Evolutionary conservation across 1,284 basidiomycete species (phyloP).

Genomic region (Rhodofomes roseus): DNA sequence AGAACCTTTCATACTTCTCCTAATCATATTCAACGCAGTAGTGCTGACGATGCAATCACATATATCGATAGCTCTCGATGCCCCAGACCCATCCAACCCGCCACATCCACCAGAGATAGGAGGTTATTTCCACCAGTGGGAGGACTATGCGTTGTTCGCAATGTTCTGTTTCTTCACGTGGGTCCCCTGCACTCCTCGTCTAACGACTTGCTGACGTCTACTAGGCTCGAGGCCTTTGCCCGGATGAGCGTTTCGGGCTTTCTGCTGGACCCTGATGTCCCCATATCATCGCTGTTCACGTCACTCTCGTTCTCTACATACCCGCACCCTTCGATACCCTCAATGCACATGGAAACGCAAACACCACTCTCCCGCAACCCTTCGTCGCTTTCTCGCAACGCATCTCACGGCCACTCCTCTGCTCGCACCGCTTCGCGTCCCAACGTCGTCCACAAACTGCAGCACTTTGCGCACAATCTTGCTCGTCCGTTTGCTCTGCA

Average conservation of each 20-base stretch:
- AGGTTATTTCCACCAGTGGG: slow-evolving; percentile 87
- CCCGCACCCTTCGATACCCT: slow-evolving; percentile 27
- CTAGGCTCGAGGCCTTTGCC: slow-evolving; percentile 81
- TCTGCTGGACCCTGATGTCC: slow-evolving; percentile 83
- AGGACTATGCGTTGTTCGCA: slow-evolving; percentile 80
- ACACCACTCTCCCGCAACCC: slow-evolving; percentile 23
- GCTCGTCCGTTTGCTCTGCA: slow-evolving; percentile 42
- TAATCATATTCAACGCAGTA: slow-evolving; percentile 85
- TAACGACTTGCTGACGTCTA: neutral
- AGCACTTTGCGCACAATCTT: slow-evolving; percentile 34
- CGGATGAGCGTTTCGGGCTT: slow-evolving; percentile 92
- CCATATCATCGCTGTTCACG: slow-evolving; percentile 50
- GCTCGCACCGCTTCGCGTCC: slow-evolving; percentile 28
- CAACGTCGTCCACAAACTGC: slow-evolving; percentile 30
- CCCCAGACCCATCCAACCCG: slow-evolving; percentile 30
- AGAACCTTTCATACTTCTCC: slow-evolving; percentile 79
- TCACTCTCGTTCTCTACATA: slow-evolving; percentile 35
- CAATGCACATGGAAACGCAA: slow-evolving; percentile 24
- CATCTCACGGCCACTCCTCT: slow-evolving; percentile 22
- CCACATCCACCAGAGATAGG: no score
- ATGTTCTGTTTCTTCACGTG: slow-evolving; percentile 89
- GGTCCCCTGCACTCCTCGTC: slow-evolving; percentile 30
- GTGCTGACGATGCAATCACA: slow-evolving; percentile 82
- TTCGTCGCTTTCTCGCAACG: slow-evolving; percentile 10
- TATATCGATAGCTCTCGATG: slow-evolving; percentile 44